phyloP scores from a whole-genome alignment of 1,284 basidiomycete genomes.

The Chalciporus sp. region DNA sequence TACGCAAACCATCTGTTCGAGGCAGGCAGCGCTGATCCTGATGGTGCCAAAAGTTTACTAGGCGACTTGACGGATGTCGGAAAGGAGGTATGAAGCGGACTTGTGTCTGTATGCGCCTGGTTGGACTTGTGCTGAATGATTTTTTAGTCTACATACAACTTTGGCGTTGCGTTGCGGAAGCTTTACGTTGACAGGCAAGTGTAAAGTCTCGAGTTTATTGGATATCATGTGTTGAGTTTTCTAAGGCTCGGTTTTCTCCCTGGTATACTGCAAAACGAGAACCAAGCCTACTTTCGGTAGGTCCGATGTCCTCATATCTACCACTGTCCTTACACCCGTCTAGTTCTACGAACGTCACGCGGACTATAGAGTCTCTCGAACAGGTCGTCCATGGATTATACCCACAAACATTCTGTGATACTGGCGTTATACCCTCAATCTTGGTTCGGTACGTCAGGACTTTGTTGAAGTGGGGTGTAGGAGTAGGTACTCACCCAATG shows the following conservation, averaged over 20 bases:
- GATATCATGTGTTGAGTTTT: neutral
- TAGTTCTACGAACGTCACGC: slow-evolving; percentile 70
- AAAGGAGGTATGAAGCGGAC: slow-evolving; percentile 48
- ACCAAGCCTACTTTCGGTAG: slow-evolving; percentile 66
- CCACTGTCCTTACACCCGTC: neutral
- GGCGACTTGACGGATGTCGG: slow-evolving; percentile 83
- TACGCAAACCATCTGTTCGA: slow-evolving; percentile 36
- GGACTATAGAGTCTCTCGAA: slow-evolving; percentile 78
- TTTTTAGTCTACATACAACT: slow-evolving; percentile 66
- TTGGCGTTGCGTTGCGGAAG: slow-evolving; percentile 61
- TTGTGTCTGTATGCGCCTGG: neutral
- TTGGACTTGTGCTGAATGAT: slow-evolving; percentile 1
- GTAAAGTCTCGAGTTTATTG: neutral
- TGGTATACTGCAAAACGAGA: slow-evolving; percentile 47
- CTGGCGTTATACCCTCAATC: slow-evolving; percentile 50
- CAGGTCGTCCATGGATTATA: slow-evolving; percentile 76
- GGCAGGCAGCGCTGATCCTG: neutral
- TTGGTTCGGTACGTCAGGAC: slow-evolving; percentile 51
- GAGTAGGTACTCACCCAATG: neutral
- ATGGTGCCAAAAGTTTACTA: slow-evolving; percentile 50
- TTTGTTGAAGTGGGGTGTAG: neutral
- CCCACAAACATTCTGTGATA: slow-evolving; percentile 52
- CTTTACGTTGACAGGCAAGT: slow-evolving; percentile 73
- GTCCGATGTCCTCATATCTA: neutral
- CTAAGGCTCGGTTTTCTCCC: slow-evolving; percentile 68